phyloP scores from a whole-genome alignment of 257 asterid genomes.

The Solanum lycopersicoides region DNA sequence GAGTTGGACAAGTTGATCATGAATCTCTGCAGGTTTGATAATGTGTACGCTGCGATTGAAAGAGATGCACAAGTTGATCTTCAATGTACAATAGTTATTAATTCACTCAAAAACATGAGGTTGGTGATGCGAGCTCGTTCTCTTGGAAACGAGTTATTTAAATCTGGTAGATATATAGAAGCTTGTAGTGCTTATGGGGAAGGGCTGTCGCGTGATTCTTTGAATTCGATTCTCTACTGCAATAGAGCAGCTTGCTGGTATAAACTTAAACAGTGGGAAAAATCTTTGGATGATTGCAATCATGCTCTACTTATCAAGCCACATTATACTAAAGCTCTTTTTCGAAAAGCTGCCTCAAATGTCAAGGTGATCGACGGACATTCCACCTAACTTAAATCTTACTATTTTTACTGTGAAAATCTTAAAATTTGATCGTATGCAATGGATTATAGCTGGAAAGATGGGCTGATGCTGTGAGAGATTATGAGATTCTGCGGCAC shows the following conservation, averaged over 20 bases:
- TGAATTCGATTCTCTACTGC: constrained; percentile 56
- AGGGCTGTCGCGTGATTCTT: constrained; percentile 51
- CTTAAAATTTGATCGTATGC: constrained; percentile 49
- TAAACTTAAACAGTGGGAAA: constrained; percentile 65
- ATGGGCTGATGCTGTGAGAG: constrained; percentile 83
- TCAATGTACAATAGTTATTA: constrained; percentile 28
- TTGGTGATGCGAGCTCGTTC: constrained; percentile 53
- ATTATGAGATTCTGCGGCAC: constrained; percentile 59
- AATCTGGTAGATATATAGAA: constrained; percentile 63
- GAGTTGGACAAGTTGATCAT: background rate
- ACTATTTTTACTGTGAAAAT: background rate
- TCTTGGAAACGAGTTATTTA: constrained; percentile 64
- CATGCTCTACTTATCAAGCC: constrained; percentile 66
- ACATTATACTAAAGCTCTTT: constrained; percentile 54
- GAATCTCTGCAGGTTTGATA: constrained; percentile 47
- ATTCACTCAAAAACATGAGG: constrained; percentile 31
- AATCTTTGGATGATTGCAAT: constrained; percentile 55
- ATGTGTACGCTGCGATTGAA: constrained; percentile 40
- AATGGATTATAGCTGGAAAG: constrained; percentile 65
- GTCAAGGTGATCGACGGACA: constrained; percentile 29
- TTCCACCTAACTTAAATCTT: background rate
- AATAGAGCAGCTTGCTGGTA: constrained; percentile 87
- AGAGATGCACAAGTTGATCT: constrained; percentile 46
- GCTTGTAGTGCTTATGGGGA: constrained; percentile 68
- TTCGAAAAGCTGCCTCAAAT: constrained; percentile 59